phyloP scores from a whole-genome alignment of 305 asterid species.

The Solanum hybrid region DNA sequence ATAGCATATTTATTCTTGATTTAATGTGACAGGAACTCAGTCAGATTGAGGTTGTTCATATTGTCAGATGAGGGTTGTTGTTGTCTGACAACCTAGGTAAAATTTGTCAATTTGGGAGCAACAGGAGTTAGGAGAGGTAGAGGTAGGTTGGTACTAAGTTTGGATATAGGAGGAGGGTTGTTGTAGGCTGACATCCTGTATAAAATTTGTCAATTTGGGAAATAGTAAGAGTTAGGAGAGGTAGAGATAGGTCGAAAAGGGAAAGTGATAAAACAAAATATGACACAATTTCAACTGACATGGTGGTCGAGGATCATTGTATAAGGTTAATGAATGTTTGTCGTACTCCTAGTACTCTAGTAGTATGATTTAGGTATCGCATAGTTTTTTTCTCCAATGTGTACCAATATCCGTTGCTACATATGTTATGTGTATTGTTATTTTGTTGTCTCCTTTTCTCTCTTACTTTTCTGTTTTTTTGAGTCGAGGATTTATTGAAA shows the following conservation, averaged over 20 bases:
- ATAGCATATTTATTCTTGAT: not conserved
- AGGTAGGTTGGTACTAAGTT: not conserved
- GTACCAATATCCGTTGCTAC: not conserved
- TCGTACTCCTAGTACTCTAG: not conserved
- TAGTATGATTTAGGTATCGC: not conserved
- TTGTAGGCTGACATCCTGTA: not conserved
- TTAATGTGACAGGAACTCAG: not conserved
- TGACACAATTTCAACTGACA: not conserved
- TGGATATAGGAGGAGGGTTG: not conserved
- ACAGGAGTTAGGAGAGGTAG: not conserved
- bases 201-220: not conserved
- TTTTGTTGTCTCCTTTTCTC: not conserved
- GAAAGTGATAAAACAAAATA: not conserved
- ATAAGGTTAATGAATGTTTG: not conserved
- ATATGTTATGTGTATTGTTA: not conserved
- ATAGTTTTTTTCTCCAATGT: not conserved
- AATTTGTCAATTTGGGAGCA: not conserved
- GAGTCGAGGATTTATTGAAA: not conserved
- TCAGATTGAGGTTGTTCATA: not conserved
- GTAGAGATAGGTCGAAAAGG: not conserved
- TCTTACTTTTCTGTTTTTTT: not conserved
- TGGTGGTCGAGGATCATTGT: not conserved
- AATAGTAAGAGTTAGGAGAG: not conserved
- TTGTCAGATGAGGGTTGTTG: not conserved
- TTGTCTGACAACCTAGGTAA: not conserved